Evolutionary conservation across 2,329 filamentous ascomycete genomes (phyloP).

Genomic region (Cordyceps javanica): DNA sequence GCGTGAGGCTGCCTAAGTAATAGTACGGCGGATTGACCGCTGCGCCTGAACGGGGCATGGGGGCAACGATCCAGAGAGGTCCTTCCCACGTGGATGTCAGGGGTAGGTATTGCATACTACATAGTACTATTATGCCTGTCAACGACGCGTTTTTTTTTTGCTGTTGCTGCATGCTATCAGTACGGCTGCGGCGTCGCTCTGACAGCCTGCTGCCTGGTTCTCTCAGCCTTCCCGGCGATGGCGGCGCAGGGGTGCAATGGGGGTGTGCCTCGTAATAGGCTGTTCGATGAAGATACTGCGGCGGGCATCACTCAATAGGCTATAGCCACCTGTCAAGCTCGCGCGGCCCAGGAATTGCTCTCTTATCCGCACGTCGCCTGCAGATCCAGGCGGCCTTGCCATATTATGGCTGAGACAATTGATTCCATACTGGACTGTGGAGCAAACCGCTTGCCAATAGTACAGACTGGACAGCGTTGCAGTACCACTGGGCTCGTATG

Average conservation of each 20-base stretch:
- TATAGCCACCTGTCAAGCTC: too few relatives aligned
- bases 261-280: neutral
- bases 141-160: neutral
- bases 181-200: constrained; percentile 3
- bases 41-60: too few relatives aligned
- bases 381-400: neutral
- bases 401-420: neutral
- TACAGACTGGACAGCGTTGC: neutral
- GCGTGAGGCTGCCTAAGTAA: too few relatives aligned
- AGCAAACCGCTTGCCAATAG: too few relatives aligned
- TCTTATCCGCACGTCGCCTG: neutral
- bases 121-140: neutral
- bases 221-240: constrained; percentile 2
- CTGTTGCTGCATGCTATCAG: neutral
- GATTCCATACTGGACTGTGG: neutral
- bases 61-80: too few relatives aligned
- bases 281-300: constrained; percentile 1
- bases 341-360: too few relatives aligned
- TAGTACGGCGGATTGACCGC: too few relatives aligned
- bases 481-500: neutral
- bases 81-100: constrained; percentile 8
- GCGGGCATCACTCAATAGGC: too few relatives aligned
- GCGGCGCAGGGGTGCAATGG: constrained; percentile 1
- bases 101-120: neutral
- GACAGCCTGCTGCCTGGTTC: neutral